A percentile compares a stretch with the other conserved stretches of the same genome.
Evolutionary conservation across 1,284 basidiomycete genomes (phyloP).

Genomic region (Marasmius oreades): DNA sequence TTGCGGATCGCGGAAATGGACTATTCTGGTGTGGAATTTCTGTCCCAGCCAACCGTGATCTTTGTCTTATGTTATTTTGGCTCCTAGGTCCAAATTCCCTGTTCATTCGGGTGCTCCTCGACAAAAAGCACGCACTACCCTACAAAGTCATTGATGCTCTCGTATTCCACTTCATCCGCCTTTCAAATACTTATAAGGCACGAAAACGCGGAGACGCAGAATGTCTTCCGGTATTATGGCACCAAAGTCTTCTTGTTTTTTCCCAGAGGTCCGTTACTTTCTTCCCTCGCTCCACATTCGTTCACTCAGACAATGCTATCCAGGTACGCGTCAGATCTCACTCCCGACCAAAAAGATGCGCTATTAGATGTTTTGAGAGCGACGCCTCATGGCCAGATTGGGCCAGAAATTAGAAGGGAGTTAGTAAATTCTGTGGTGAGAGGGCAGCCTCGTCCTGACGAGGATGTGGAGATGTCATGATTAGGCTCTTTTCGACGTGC

Average conservation of each 20-base stretch:
- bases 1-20: slow-evolving; percentile 96
- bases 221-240: slow-evolving; percentile 94
- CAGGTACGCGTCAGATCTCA: slow-evolving; percentile 95
- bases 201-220: slow-evolving; percentile 61
- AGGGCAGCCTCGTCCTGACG: slow-evolving; percentile 60
- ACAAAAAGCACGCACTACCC: slow-evolving; percentile 98
- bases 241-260: slow-evolving; percentile 95
- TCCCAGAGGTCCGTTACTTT: slow-evolving; percentile 71
- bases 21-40: slow-evolving; percentile 65
- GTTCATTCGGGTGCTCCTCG: slow-evolving; percentile 94
- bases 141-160: slow-evolving; percentile 98
- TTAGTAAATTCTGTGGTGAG: slow-evolving; percentile 70
- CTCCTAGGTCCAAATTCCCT: slow-evolving; percentile 95
- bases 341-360: slow-evolving; percentile 96
- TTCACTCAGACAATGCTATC: slow-evolving; percentile 4
- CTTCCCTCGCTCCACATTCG: neutral
- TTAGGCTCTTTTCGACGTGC: no score
- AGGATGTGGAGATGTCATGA: slow-evolving; percentile 60
- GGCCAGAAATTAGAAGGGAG: slow-evolving; percentile 89
- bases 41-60: neutral
- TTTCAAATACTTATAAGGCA: slow-evolving; percentile 87
- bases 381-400: slow-evolving; percentile 87
- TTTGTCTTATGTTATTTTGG: slow-evolving; percentile 21
- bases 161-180: slow-evolving; percentile 96
- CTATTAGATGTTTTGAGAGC: slow-evolving; percentile 91